These are phyloP conservation scores for Penicillium sp. DNA, from an alignment of 2,329 filamentous ascomycete species.

Conservation along the genomic window DNA sequence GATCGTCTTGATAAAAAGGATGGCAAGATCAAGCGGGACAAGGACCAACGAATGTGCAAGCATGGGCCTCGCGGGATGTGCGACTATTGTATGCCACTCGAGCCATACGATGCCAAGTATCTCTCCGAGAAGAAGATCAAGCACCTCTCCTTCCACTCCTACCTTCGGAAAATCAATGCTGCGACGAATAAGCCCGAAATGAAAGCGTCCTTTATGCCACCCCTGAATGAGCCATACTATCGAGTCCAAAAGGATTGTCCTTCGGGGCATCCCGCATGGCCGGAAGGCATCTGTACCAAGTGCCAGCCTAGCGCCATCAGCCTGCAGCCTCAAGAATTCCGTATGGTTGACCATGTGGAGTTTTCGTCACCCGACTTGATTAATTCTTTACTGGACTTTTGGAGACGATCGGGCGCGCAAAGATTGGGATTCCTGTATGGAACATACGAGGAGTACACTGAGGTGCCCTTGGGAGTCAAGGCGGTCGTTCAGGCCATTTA, in stretches of 20 bases:
- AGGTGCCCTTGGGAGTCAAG: slow-evolving; percentile 90
- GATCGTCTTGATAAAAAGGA: slow-evolving; percentile 78
- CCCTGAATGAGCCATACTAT: slow-evolving; percentile 86
- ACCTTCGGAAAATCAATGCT: slow-evolving; percentile 90
- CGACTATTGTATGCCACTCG: slow-evolving; percentile 95
- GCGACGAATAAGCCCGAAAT: slow-evolving; percentile 94
- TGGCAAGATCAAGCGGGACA: slow-evolving; percentile 76
- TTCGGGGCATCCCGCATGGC: slow-evolving; percentile 87
- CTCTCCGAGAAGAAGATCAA: slow-evolving; percentile 97
- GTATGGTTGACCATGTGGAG: slow-evolving; percentile 98
- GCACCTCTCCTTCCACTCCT: slow-evolving; percentile 91
- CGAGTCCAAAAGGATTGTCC: slow-evolving; percentile 84
- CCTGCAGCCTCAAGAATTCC: slow-evolving; percentile 84
- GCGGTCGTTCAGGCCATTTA: slow-evolving; percentile 96
- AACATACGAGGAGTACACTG: slow-evolving; percentile 80
- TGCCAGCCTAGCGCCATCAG: slow-evolving; percentile 97
- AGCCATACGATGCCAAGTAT: slow-evolving; percentile 86
- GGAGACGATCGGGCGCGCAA: slow-evolving; percentile 79
- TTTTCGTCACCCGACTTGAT: slow-evolving; percentile 81
- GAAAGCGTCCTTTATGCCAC: slow-evolving; percentile 91
- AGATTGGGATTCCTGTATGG: slow-evolving; percentile 88
- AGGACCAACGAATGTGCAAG: slow-evolving; percentile 81
- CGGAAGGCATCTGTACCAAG: slow-evolving; percentile 95
- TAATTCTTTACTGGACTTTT: slow-evolving; percentile 84
- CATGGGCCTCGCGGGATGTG: slow-evolving; percentile 98